A percentile compares a stretch with the other conserved stretches of the same genome.
These are phyloP conservation scores for Candida insectalens DNA, from an alignment of 805 yeast genomes.

Conservation along the genomic window DNA sequence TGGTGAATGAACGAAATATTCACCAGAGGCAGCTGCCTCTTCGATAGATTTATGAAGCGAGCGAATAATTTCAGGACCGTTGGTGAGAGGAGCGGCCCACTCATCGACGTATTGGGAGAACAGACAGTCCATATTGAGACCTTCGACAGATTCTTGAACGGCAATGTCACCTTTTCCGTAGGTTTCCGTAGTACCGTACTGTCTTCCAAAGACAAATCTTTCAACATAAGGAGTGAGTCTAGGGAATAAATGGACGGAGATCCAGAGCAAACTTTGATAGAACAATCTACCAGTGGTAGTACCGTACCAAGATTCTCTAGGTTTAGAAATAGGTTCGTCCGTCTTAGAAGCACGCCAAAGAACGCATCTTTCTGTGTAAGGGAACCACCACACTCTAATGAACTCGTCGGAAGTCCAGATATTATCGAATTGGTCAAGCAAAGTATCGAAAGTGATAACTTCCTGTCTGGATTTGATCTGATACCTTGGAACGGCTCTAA, in stretches of 20 bases:
- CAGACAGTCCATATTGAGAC: conserved; percentile 90
- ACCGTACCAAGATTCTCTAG: conserved; percentile 80
- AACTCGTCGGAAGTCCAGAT: conserved; percentile 88
- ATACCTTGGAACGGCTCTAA: conserved; percentile 77
- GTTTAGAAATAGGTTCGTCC: conserved; percentile 47
- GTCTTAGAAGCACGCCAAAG: conserved; percentile 87
- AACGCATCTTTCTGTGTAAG: conserved; percentile 77
- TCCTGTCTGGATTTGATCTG: conserved; percentile 75
- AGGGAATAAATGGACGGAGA: conserved; percentile 66
- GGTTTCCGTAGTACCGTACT: conserved; percentile 70
- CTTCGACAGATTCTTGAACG: conserved; percentile 75
- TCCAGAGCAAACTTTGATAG: conserved; percentile 71
- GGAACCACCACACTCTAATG: conserved; percentile 96
- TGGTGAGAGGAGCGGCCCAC: conserved; percentile 87
- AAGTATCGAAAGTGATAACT: conserved; percentile 65
- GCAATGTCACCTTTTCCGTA: conserved; percentile 48
- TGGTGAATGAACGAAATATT: conserved; percentile 88
- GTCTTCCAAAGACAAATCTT: conserved; percentile 73
- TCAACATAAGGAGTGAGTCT: conserved; percentile 79
- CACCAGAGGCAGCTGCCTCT: conserved; percentile 47
- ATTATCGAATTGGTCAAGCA: conserved; percentile 63
- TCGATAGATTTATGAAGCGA: conserved; percentile 54
- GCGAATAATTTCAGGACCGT: conserved; percentile 63
- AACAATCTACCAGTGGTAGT: conserved; percentile 67
- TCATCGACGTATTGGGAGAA: conserved; percentile 92